Base-by-base conservation (phyloP, 2,329 filamentous ascomycete species). In the Fusarium pininemorale region DNA sequence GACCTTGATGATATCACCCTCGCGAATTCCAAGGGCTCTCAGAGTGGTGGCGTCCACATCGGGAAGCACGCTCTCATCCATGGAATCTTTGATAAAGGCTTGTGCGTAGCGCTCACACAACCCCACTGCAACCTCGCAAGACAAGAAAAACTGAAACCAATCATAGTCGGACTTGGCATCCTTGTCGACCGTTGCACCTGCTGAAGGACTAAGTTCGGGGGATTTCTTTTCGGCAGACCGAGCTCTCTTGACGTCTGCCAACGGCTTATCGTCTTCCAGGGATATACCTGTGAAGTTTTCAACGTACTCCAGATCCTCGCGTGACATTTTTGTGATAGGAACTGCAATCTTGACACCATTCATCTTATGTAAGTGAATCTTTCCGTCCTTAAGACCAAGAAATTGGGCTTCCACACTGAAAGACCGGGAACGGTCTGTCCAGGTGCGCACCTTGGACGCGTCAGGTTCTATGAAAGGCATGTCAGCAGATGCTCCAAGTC, bases 331-430 rank as follows among this genome's bases (percentile, higher is more conserved):
- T 44, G 91, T 87, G 35, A 98, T 90, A 6, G 96, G 96, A 8
- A 99, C 96, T 14, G 96, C 96, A 82, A 99, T 99, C 83, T 98
- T 98, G 78, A 99, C 95, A 42, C 96, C 96, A 80, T 99, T 99
- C 84, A 94, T 89, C 85, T 99, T 99, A 86, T 99, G 96, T 28
- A 99, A 87, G 83, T 99, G 97, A 75, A 99, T 97, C 83, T 98
- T 98, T 73, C 95, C 94, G 80, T 98, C 96, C 81, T 94, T 94
- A 59, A 98, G 88, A 35, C 95, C 96, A 58, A 99, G 90, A 80
- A 98, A 99, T 81, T 99, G 94, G 22, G 96, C 96, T 75, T 98
- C 96, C 63, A 99, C 96, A 77, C 94, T 98, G 84, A 99, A 99
- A 2, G 95, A 96, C 78, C 96, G 96, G 41, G 94, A 94, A 76